These are phyloP conservation scores for Pichia pseudocactophila DNA, from an alignment of 805 yeast species.

Conservation along the genomic window DNA sequence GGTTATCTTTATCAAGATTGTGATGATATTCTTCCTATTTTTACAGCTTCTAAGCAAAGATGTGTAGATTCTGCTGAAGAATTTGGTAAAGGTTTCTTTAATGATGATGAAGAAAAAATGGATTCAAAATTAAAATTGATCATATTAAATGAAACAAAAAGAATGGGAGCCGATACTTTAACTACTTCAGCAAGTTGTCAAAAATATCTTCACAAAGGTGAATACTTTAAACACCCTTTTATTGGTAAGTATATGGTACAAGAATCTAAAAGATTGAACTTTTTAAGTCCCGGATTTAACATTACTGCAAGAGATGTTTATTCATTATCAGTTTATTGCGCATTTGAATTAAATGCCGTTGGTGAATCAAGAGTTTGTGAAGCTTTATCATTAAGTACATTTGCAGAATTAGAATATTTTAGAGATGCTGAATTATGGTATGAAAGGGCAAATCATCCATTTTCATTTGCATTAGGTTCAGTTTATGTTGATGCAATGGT, in stretches of 20 bases:
- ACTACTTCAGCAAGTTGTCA: slow-evolving; percentile 43
- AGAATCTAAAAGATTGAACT: slow-evolving; percentile 51
- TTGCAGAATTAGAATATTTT: slow-evolving; percentile 51
- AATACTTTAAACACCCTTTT: slow-evolving; percentile 15
- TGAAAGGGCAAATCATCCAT: slow-evolving; percentile 47
- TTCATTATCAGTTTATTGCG: slow-evolving; percentile 54
- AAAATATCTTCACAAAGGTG: slow-evolving; percentile 25
- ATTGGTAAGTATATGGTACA: slow-evolving; percentile 12
- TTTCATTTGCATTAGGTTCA: slow-evolving; percentile 51
- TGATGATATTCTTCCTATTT: slow-evolving; percentile 35
- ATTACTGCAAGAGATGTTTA: slow-evolving; percentile 45
- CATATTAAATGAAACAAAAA: slow-evolving; percentile 37
- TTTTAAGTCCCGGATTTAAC: slow-evolving; percentile 44
- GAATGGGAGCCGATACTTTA: slow-evolving; percentile 50
- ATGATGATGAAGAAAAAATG: slow-evolving; percentile 27
- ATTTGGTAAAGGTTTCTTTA: slow-evolving; percentile 53
- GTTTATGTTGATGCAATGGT: slow-evolving; percentile 44
- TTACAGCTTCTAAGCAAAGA: slow-evolving; percentile 46
- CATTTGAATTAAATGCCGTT: slow-evolving; percentile 61
- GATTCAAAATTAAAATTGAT: slow-evolving; percentile 29
- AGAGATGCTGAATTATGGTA: slow-evolving; percentile 54
- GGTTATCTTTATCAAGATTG: slow-evolving; percentile 31
- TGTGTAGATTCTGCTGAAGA: slow-evolving; percentile 45
- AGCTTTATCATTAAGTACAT: slow-evolving; percentile 60
- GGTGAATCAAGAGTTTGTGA: slow-evolving; percentile 63